Conservation (phyloP, 139 green algal species). For the Astrephomene gubernaculifera region DNA sequence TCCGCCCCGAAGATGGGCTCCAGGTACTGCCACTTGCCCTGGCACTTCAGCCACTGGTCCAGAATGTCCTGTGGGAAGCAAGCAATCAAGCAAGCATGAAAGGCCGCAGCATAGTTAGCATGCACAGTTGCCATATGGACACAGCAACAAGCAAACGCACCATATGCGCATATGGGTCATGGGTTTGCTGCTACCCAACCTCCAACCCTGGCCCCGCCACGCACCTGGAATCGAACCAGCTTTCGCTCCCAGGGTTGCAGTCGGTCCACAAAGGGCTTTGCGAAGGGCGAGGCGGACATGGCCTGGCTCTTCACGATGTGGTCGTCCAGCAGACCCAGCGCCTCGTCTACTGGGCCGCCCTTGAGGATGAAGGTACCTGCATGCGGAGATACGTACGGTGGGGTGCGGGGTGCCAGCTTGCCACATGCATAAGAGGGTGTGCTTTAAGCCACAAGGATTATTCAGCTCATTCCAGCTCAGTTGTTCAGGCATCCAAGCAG, state of each 20-base stretch:
- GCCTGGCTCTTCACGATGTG: conserved; percentile 81
- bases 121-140: neutral
- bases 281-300: conserved; percentile 77
- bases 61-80: conserved; percentile 75
- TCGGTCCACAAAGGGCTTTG: conserved; percentile 72
- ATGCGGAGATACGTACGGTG: neutral
- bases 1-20: conserved; percentile 87
- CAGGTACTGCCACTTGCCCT: conserved; percentile 90
- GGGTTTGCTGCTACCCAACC: too few relatives aligned
- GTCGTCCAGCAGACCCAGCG: conserved; percentile 84
- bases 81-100: neutral
- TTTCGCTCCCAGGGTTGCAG: conserved; percentile 76
- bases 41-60: conserved; percentile 87
- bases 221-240: conserved; percentile 71
- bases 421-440: too few relatives aligned
- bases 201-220: too few relatives aligned
- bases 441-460: too few relatives aligned
- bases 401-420: too few relatives aligned
- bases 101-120: neutral
- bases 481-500: too few relatives aligned
- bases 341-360: conserved; percentile 79
- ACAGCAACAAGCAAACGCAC: too few relatives aligned
- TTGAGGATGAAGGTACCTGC: conserved; percentile 74
- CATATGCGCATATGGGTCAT: too few relatives aligned
- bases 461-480: too few relatives aligned